These are phyloP conservation scores for Colletotrichum filicis DNA, from an alignment of 2,329 filamentous ascomycete genomes.

Conservation along the genomic window DNA sequence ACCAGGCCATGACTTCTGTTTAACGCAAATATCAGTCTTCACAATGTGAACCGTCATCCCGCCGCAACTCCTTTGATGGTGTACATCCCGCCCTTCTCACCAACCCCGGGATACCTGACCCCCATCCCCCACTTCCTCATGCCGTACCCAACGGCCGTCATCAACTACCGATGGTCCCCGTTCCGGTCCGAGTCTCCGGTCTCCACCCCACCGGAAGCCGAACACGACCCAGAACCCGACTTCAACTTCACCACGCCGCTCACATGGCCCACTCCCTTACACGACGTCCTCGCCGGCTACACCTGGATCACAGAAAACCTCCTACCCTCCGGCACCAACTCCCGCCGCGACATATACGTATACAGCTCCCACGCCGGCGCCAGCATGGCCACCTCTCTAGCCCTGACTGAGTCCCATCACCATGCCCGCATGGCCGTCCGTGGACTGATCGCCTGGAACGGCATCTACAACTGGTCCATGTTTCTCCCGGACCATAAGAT, in stretches of 20 bases:
- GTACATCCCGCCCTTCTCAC: slow-evolving; percentile 63
- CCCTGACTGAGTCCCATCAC: slow-evolving; percentile 64
- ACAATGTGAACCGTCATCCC: slow-evolving; percentile 54
- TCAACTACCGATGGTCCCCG: slow-evolving; percentile 69
- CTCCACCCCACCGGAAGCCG: slow-evolving; percentile 23
- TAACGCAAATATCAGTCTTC: slow-evolving; percentile 52
- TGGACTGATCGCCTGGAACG: slow-evolving; percentile 67
- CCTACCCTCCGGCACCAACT: slow-evolving; percentile 44
- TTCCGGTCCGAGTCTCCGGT: slow-evolving; percentile 50
- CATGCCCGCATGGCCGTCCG: slow-evolving; percentile 58
- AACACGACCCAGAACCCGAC: slow-evolving; percentile 11
- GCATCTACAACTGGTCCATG: slow-evolving; percentile 73
- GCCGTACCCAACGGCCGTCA: slow-evolving; percentile 59
- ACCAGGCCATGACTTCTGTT: slow-evolving; percentile 3
- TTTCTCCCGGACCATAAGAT: slow-evolving; percentile 65
- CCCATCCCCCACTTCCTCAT: slow-evolving; percentile 54
- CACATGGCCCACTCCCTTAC: slow-evolving; percentile 66
- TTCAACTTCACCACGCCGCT: slow-evolving; percentile 40
- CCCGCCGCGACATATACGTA: slow-evolving; percentile 56
- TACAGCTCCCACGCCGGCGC: slow-evolving; percentile 70
- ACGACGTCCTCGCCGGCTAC: slow-evolving; percentile 66
- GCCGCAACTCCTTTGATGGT: slow-evolving; percentile 60
- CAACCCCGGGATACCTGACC: slow-evolving; percentile 38
- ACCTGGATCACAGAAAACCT: slow-evolving; percentile 61
- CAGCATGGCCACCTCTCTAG: slow-evolving; percentile 65